Base-by-base conservation (phyloP, 768 basidiomycete species). In the Hygrocybe punicea region DNA sequence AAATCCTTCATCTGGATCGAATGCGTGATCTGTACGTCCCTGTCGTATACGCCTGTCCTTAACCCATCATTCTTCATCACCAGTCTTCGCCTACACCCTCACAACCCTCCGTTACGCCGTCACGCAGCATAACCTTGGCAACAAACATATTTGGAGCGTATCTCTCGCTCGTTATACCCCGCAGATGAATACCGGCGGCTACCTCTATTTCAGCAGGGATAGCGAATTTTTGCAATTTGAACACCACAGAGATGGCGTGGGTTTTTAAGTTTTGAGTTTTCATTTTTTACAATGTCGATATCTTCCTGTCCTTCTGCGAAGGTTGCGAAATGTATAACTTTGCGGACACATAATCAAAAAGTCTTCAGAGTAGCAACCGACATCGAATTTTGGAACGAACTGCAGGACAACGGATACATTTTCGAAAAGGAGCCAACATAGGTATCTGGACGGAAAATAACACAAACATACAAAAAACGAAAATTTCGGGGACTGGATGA, bases 1-100 rank as follows among this genome's bases (percentile, higher is more conserved):
- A 83, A 82, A 60, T 71, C 78, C 21, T 74, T 85, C 61, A 77
- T 84, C 36, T 86, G 84, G 84, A 69, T 84, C 44, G 78, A 81
- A 65, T 84, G 82, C 71, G 40, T 80, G 24, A 66, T 79, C 4
- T 71, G 83, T 84, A 58, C 37, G 82, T 76, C 34, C 52, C 46
- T 16, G 6, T 42, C 42, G 33, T 16, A 34, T 25, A 14, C 34
- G 51, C 25, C 46, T 19, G 19, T 21, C 11, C 9, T 25, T n/a
- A 11, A 36, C 25, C 49, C 4, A 29, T 36, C 7, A 37, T 53
- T 21, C 33, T 14, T 33, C 21, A 33, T 8, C 50, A 29, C 21
- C 53, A 84, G 82, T 81, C 63, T 69, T 80, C 59, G 63, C 72
- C 52, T 78, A 75, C 23, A 64, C 74, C 5, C 42, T 76, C 23